Base-by-base conservation (phyloP, 2,329 filamentous ascomycete genomes). In the Fusarium mundagurra region DNA sequence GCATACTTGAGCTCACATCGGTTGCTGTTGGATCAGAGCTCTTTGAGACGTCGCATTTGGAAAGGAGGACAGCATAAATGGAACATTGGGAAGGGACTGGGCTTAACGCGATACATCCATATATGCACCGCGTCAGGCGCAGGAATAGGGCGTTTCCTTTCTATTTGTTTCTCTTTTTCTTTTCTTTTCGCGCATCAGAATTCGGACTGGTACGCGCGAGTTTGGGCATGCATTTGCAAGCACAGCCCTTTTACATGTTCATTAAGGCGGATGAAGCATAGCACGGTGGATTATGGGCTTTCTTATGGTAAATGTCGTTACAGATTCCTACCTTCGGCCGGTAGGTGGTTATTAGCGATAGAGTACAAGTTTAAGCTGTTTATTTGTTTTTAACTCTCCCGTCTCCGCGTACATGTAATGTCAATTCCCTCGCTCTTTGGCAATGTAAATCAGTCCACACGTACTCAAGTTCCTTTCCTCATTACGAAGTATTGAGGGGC, bases 61-160 rank as follows among this genome's bases (percentile, higher is more conserved):
- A 58, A 34, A 47, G 61, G 51, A 27, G 59, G 64, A 44, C 41
- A 72, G 69, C 64, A 62, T 72, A 48, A 54, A 57, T 45, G 20
- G 70, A 61, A 60, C 44, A 53, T 31, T 57, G 43, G 66, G 54
- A 59, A 41, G 60, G 51, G 34, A 70, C 53, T 29, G 51, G 45
- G 48, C 45, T 41, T 51, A 53, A 45, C 51, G 66, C 60, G 47
- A 70, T 44, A 60, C 70, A 59, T 54, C 45, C 51, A 70, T 33
- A 41, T 38, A 18, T 48, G 27, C 43, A 54, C 47, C 50, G 43
- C 53, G 33, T 60, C 22, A 31, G 36, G 53, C 53, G 50, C 31
- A 50, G 10, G 41, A 54, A 57, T 31, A 39, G 50, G 63, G 70
- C 65, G 61, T 73, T 73, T 61, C 41, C 54, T 44, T 20, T 50